phyloP scores from a whole-genome alignment of 2,329 filamentous ascomycete species.

The Pseudogymnoascus destructans region DNA sequence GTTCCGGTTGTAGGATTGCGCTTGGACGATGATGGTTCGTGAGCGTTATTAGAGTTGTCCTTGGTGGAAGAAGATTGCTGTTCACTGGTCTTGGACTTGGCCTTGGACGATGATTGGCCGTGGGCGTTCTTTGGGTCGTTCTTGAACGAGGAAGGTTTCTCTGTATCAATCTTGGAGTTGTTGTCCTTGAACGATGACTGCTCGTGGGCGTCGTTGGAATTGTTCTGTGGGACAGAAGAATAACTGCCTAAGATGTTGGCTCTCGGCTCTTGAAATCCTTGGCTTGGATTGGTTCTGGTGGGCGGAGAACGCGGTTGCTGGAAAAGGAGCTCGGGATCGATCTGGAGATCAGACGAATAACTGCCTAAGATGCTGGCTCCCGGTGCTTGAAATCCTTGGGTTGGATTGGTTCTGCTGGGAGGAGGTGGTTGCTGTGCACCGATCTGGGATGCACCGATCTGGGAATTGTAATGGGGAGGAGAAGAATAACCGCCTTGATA shows the following conservation, averaged over 20 bases:
- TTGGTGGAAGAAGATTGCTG: neutral
- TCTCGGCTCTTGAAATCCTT: too few relatives aligned
- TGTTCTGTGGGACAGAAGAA: neutral
- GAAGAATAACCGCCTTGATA: too few relatives aligned
- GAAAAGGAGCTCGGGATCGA: too few relatives aligned
- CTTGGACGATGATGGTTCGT: neutral
- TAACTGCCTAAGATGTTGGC: too few relatives aligned
- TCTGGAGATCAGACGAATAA: too few relatives aligned
- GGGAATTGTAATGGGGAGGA: too few relatives aligned
- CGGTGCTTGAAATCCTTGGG: too few relatives aligned
- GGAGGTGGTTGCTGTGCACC: too few relatives aligned
- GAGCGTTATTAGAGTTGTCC: neutral
- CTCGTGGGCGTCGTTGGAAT: neutral
- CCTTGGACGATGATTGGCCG: neutral
- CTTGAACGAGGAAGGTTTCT: neutral
- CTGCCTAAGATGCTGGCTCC: too few relatives aligned
- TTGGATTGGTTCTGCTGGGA: too few relatives aligned
- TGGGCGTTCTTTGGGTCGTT: neutral
- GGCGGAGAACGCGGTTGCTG: neutral
- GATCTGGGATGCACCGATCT: too few relatives aligned
- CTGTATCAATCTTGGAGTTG: neutral
- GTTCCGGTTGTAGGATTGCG: neutral
- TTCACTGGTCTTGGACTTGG: neutral
- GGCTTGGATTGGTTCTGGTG: neutral
- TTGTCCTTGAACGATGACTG: neutral